Evolutionary conservation across 208 protist genomes (phyloP).

Genomic region (Acanthamoeba sp.): DNA sequence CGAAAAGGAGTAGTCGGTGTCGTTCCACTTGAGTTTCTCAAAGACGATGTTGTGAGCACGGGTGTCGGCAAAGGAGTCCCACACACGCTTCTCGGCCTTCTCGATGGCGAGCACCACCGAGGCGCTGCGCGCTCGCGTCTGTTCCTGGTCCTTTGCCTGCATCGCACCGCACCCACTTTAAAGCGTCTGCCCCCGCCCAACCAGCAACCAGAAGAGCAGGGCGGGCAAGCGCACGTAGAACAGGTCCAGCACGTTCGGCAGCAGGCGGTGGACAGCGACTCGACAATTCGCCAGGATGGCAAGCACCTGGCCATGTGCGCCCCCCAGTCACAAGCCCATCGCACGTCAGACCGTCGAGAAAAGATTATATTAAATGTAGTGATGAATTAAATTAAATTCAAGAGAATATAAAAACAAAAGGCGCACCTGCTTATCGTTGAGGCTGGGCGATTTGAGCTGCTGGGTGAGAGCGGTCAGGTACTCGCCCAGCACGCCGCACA

Average conservation of each 20-base stretch:
- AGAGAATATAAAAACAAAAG: no score
- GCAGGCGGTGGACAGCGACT: neutral
- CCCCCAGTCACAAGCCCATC: no score
- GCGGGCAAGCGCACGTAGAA: neutral
- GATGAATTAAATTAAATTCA: no score
- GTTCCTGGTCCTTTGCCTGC: neutral
- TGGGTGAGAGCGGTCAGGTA: neutral
- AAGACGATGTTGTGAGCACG: slow-evolving; percentile 1
- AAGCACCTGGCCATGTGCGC: neutral
- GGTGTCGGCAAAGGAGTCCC: neutral
- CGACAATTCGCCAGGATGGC: neutral
- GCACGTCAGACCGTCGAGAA: no score
- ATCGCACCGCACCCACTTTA: no score
- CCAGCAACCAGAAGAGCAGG: no score
- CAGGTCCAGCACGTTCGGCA: neutral
- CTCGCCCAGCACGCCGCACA: neutral
- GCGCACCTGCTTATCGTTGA: neutral
- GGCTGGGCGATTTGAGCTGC: neutral
- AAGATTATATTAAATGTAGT: no score
- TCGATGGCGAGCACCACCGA: neutral
- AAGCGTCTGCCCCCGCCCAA: no score
- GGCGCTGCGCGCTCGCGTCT: neutral
- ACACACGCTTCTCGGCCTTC: neutral
- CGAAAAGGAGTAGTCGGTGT: neutral
- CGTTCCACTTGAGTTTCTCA: slow-evolving; percentile 10